A percentile compares a stretch with the other conserved stretches of the same genome.
Evolutionary conservation across 805 yeast species (phyloP).

Genomic region (Hanseniaspora meyeri): DNA sequence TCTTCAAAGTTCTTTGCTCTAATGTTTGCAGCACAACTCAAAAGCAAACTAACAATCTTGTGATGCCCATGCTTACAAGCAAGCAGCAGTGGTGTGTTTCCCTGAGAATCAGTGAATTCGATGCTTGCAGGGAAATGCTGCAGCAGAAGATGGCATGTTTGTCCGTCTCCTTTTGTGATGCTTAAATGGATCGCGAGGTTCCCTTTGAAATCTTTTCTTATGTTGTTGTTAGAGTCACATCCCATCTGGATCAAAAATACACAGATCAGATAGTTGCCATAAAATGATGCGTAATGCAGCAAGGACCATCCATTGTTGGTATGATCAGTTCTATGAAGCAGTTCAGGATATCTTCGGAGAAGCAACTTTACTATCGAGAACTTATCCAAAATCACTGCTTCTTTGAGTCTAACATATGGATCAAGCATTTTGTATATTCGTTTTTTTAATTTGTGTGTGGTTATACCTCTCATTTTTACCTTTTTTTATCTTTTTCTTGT

Average conservation of each 20-base stretch:
- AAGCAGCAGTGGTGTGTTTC: constrained; percentile 57
- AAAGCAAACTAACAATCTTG: constrained; percentile 49
- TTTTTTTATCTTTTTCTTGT: neutral
- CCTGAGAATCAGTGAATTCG: constrained; percentile 36
- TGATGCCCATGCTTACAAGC: constrained; percentile 50
- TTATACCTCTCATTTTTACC: neutral
- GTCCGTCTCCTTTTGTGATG: constrained; percentile 49
- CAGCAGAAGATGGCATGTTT: constrained; percentile 59
- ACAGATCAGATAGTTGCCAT: constrained; percentile 61
- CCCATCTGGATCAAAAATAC: constrained; percentile 44
- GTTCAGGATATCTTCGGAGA: constrained; percentile 53
- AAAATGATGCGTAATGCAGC: constrained; percentile 65
- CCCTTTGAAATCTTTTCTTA: constrained; percentile 40
- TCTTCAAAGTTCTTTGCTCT: constrained; percentile 60
- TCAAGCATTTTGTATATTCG: constrained; percentile 36
- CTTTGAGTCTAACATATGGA: constrained; percentile 53
- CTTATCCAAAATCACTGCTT: constrained; percentile 53
- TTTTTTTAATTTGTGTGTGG: neutral
- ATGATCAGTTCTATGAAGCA: constrained; percentile 57
- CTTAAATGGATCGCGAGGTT: constrained; percentile 65
- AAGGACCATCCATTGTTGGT: constrained; percentile 66
- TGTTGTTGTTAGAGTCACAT: constrained; percentile 38
- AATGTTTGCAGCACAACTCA: constrained; percentile 68
- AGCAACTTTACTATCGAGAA: constrained; percentile 51
- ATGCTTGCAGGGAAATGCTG: constrained; percentile 49